These are phyloP conservation scores for Colletotrichum sp. DNA, from an alignment of 2,329 filamentous ascomycete species.

Conservation along the genomic window DNA sequence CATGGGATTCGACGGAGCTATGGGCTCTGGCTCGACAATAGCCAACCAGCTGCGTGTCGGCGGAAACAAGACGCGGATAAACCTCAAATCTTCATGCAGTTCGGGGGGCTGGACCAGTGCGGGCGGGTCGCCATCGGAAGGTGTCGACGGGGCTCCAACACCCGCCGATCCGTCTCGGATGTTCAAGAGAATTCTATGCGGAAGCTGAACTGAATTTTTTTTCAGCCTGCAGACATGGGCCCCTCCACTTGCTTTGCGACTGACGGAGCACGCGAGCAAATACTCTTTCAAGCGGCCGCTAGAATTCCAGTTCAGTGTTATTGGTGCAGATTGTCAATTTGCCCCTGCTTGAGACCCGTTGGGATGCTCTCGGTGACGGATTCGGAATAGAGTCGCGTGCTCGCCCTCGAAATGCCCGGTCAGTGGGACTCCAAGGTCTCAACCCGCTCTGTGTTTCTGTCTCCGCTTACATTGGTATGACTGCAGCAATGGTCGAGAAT, in stretches of 20 bases:
- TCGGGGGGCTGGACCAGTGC: background rate
- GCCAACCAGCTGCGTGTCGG: background rate
- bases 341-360: background rate
- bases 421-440: slow-evolving; percentile 1
- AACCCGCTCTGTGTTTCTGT: background rate
- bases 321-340: background rate
- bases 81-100: background rate
- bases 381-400: slow-evolving; percentile 7
- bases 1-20: background rate
- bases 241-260: background rate
- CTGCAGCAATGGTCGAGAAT: background rate
- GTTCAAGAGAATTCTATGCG: background rate
- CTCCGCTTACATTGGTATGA: background rate
- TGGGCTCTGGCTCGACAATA: background rate
- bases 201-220: background rate
- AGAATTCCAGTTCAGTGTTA: background rate
- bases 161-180: background rate
- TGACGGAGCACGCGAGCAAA: background rate
- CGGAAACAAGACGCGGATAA: background rate
- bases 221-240: background rate
- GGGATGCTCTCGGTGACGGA: slow-evolving; percentile 1
- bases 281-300: background rate
- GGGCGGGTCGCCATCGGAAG: background rate
- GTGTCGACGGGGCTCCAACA: background rate
- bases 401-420: background rate